Evolutionary conservation across 306 rosid genomes (phyloP).

Genomic region (Sindora glabra): DNA sequence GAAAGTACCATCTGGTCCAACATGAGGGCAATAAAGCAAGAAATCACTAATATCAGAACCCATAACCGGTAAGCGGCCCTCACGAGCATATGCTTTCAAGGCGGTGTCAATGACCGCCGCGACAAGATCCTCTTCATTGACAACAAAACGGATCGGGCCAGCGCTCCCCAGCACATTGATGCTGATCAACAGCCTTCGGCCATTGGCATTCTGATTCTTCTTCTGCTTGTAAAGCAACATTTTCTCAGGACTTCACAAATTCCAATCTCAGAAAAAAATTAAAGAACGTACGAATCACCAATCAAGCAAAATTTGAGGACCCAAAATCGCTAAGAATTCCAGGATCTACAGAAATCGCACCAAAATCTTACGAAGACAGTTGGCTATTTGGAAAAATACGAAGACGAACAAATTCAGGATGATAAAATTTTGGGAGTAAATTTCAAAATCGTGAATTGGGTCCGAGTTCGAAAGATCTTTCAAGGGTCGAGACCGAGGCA

Average conservation of each 20-base stretch:
- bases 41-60: conserved; percentile 41
- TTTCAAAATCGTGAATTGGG: neutral
- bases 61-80: conserved; percentile 56
- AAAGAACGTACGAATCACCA: neutral
- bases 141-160: conserved; percentile 63
- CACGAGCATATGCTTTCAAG: conserved; percentile 53
- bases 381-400: neutral
- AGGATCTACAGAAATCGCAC: neutral
- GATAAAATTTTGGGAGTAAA: too few relatives aligned
- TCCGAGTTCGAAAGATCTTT: neutral
- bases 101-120: conserved; percentile 52
- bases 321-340: too few relatives aligned
- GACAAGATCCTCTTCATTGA: conserved; percentile 37
- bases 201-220: conserved; percentile 42
- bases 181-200: conserved; percentile 48
- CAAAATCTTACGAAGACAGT: too few relatives aligned
- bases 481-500: conserved; percentile 64
- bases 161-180: conserved; percentile 56
- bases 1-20: conserved; percentile 41
- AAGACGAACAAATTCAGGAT: neutral
- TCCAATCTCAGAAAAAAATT: neutral
- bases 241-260: neutral
- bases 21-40: conserved; percentile 40
- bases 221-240: conserved; percentile 57
- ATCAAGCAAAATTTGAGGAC: too few relatives aligned